Percentiles rank a stretch among this genome's conserved stretches.
These are phyloP conservation scores for Cladosporium phlei DNA, from an alignment of 2,329 filamentous ascomycete species.

Conservation along the genomic window DNA sequence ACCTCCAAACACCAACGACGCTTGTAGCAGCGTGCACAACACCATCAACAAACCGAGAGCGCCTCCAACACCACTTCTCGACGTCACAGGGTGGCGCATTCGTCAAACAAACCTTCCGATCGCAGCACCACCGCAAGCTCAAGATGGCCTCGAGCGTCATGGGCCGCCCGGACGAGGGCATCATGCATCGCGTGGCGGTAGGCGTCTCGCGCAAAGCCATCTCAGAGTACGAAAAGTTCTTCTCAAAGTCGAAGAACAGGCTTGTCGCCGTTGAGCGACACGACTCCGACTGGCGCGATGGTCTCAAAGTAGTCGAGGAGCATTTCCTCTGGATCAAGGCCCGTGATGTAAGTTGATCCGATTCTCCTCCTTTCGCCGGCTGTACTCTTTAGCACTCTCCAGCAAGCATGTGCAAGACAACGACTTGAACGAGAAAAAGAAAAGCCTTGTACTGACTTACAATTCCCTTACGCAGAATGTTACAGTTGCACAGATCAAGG, in stretches of 20 bases:
- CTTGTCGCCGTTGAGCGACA: conserved; percentile 33
- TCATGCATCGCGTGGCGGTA: neutral
- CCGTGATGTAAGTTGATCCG: conserved; percentile 25
- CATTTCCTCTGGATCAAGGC: conserved; percentile 37
- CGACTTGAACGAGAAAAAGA: no score
- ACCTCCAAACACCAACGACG: neutral
- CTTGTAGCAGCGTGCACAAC: neutral
- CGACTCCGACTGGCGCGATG: conserved; percentile 11
- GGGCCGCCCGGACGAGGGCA: conserved; percentile 5
- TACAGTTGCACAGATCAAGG: conserved; percentile 15
- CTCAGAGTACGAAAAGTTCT: conserved; percentile 24
- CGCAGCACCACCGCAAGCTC: neutral
- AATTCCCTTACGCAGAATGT: conserved; percentile 12
- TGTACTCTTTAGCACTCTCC: no score
- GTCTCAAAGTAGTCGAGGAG: conserved; percentile 18
- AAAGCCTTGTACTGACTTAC: no score
- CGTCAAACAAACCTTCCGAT: neutral
- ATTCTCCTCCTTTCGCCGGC: neutral
- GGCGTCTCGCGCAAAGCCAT: conserved; percentile 21
- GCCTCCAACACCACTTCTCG: no score
- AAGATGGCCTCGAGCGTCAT: conserved; percentile 7
- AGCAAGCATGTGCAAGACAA: no score
- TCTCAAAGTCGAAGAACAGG: conserved; percentile 23
- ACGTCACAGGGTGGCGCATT: neutral
- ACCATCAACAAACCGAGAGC: neutral